Conservation (phyloP, 2,329 filamentous ascomycete species). For the Cladosporium sp. region DNA sequence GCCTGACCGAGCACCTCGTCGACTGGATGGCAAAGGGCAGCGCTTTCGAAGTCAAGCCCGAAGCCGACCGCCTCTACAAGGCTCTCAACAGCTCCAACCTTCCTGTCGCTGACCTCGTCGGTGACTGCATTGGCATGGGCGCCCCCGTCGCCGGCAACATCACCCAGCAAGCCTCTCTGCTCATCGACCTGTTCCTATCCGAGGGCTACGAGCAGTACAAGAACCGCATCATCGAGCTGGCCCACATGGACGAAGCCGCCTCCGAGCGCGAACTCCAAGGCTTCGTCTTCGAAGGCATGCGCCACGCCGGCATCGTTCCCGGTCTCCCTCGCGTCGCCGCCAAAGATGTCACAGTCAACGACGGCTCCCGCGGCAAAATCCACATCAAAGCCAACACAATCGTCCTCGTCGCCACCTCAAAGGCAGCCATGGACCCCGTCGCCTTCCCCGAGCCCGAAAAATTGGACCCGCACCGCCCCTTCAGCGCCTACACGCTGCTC, state of each 20-base stretch:
- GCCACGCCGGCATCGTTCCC: conserved; percentile 45
- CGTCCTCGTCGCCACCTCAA: conserved; percentile 42
- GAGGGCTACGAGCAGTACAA: conserved; percentile 49
- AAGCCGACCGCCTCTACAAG: conserved; percentile 50
- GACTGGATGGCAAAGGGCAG: conserved; percentile 44
- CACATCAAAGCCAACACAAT: conserved; percentile 42
- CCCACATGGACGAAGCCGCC: conserved; percentile 39
- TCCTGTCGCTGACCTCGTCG: conserved; percentile 44
- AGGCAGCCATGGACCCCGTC: conserved; percentile 37
- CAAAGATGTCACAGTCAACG: conserved; percentile 38
- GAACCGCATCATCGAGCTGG: conserved; percentile 43
- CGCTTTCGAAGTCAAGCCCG: conserved; percentile 45
- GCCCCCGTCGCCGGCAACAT: conserved; percentile 48
- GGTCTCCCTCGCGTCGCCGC: conserved; percentile 49
- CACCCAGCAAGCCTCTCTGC: conserved; percentile 49
- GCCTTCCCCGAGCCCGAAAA: conserved; percentile 40
- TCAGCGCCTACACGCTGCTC: conserved; percentile 37
- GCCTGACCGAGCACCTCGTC: conserved; percentile 35
- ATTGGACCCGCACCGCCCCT: conserved; percentile 38
- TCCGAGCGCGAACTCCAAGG: conserved; percentile 47
- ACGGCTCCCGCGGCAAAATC: conserved; percentile 45
- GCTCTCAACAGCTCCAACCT: conserved; percentile 44
- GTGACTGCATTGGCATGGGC: conserved; percentile 32
- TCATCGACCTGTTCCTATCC: conserved; percentile 51
- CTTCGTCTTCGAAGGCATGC: conserved; percentile 53